A percentile compares a stretch with the other conserved stretches of the same genome.
Conservation (phyloP, 148 eudicot species). For the Camellia lanceoleosa region DNA sequence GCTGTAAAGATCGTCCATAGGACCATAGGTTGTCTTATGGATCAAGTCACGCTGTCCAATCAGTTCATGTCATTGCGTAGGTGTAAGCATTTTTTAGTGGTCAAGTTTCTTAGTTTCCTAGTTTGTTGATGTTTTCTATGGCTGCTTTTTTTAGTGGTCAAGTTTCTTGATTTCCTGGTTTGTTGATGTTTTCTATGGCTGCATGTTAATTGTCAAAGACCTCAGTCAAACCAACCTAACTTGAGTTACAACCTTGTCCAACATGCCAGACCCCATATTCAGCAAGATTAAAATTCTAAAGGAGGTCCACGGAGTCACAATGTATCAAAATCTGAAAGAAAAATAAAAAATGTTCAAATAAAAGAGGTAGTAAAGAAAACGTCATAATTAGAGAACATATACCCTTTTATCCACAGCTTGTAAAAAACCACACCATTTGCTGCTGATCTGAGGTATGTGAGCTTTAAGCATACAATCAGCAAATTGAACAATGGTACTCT, state of each 20-base stretch:
- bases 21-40: too few species aligned
- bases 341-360: background rate
- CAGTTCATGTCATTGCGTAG: too few species aligned
- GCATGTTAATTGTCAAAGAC: background rate
- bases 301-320: too few species aligned
- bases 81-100: too few species aligned
- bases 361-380: background rate
- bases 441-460: conserved; percentile 31
- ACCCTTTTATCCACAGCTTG: conserved; percentile 63
- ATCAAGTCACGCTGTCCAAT: too few species aligned
- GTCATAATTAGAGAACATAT: conserved; percentile 10
- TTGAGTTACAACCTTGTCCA: background rate
- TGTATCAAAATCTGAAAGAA: too few species aligned
- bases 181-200: background rate
- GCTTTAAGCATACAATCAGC: conserved; percentile 46
- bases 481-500: conserved; percentile 65
- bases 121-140: background rate
- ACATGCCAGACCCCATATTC: background rate
- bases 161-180: background rate
- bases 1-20: too few species aligned
- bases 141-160: background rate
- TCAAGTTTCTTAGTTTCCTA: background rate
- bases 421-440: conserved; percentile 54
- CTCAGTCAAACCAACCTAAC: background rate
- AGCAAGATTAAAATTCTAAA: conserved; percentile 33